These are phyloP conservation scores for Lecanicillium sp. DNA, from an alignment of 2,329 filamentous ascomycete species.

Conservation along the genomic window DNA sequence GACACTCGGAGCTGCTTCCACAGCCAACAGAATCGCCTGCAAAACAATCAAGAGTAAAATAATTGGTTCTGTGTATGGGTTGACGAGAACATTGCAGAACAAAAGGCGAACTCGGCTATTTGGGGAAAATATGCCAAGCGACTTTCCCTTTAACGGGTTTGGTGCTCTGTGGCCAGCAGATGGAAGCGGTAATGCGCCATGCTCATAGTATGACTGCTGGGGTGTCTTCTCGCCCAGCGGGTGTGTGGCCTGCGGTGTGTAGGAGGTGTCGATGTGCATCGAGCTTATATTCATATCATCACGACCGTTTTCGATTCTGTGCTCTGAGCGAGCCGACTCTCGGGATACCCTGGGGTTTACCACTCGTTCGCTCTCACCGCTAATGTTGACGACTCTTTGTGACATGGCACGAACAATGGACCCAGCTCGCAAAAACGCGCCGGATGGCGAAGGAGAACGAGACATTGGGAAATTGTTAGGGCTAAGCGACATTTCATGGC, in stretches of 20 bases:
- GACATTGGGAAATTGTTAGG: slow-evolving; percentile 47
- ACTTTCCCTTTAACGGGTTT: slow-evolving; percentile 82
- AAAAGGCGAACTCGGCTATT: slow-evolving; percentile 65
- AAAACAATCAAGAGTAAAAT: slow-evolving; percentile 82
- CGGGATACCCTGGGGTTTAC: slow-evolving; percentile 63
- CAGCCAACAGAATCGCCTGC: slow-evolving; percentile 78
- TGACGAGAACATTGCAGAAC: slow-evolving; percentile 77
- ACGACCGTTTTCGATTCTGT: slow-evolving; percentile 26
- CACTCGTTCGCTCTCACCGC: slow-evolving; percentile 73
- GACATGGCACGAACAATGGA: slow-evolving; percentile 83
- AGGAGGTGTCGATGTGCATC: slow-evolving; percentile 39
- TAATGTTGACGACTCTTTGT: slow-evolving; percentile 94
- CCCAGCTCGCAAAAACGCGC: slow-evolving; percentile 59
- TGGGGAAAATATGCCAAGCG: slow-evolving; percentile 74
- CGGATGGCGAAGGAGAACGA: slow-evolving; percentile 53
- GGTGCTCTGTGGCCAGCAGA: slow-evolving; percentile 13
- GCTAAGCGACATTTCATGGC: slow-evolving; percentile 47
- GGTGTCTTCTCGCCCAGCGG: slow-evolving; percentile 37
- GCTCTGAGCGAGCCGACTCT: slow-evolving; percentile 49
- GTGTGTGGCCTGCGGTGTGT: slow-evolving; percentile 38
- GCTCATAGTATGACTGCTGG: slow-evolving; percentile 13
- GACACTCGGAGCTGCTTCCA: slow-evolving; percentile 71
- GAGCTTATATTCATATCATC: slow-evolving; percentile 18
- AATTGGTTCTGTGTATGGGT: slow-evolving; percentile 76
- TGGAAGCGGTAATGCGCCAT: slow-evolving; percentile 11